phyloP scores from a whole-genome alignment of 2,329 filamentous ascomycete species.

The Fusarium abutilonis region DNA sequence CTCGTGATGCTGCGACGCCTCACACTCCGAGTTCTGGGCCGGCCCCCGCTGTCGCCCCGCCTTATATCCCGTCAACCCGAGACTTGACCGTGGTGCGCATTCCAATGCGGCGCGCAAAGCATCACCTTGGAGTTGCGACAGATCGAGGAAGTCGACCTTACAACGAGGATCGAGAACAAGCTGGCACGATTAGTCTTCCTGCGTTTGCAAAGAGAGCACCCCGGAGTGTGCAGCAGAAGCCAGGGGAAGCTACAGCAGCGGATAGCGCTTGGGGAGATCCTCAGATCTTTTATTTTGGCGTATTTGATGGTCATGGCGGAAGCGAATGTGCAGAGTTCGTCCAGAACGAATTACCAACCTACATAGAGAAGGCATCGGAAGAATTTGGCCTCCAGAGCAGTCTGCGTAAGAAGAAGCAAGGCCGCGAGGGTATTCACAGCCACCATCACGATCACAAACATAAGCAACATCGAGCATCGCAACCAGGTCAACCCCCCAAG shows the following conservation, averaged over 20 bases:
- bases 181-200: conserved; percentile 90
- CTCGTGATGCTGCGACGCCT: conserved; percentile 83
- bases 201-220: conserved; percentile 89
- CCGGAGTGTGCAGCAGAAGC: conserved; percentile 64
- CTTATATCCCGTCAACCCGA: conserved; percentile 66
- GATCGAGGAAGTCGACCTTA: conserved; percentile 84
- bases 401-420: conserved; percentile 61
- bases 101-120: conserved; percentile 90
- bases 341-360: conserved; percentile 83
- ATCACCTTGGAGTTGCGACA: conserved; percentile 87
- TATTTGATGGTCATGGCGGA: conserved; percentile 97
- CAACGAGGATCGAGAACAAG: conserved; percentile 95
- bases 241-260: conserved; percentile 72
- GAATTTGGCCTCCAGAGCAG: conserved; percentile 83
- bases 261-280: conserved; percentile 87
- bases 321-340: conserved; percentile 88
- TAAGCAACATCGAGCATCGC: conserved; percentile 23
- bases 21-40: conserved; percentile 68
- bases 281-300: conserved; percentile 96
- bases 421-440: conserved; percentile 39
- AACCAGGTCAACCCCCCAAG: conserved; percentile 14
- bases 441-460: conserved; percentile 39
- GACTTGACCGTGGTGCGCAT: conserved; percentile 96
- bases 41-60: conserved; percentile 67
- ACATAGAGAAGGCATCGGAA: conserved; percentile 83